These are phyloP conservation scores for Boletus vermiculosoides DNA, from an alignment of 768 basidiomycete genomes.

Conservation along the genomic window DNA sequence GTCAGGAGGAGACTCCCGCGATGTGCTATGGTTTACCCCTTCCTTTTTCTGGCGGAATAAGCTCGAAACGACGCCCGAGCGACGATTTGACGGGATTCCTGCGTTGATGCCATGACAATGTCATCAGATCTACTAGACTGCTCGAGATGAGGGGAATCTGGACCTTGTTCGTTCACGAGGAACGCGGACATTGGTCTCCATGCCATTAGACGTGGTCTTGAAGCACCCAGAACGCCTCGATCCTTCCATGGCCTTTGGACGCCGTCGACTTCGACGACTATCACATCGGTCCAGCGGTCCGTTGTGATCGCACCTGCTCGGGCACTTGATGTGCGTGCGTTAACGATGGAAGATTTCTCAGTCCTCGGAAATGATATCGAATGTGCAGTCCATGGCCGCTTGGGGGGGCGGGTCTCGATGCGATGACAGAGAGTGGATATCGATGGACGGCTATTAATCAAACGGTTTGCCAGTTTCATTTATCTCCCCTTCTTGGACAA, in stretches of 20 bases:
- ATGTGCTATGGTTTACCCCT: background rate
- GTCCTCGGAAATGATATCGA: slow-evolving; percentile 15
- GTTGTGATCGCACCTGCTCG: slow-evolving; percentile 13
- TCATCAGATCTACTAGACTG: slow-evolving; percentile 4
- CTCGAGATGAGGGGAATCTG: background rate
- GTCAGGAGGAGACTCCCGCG: background rate
- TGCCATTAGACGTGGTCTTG: background rate
- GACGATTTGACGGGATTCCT: background rate
- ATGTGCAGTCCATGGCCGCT: background rate
- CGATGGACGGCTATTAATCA: background rate
- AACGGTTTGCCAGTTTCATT: background rate
- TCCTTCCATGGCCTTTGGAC: slow-evolving; percentile 3
- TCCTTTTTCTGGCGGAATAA: background rate
- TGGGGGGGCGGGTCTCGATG: background rate
- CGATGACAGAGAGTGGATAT: background rate
- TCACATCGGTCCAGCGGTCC: background rate
- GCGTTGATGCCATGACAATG: background rate
- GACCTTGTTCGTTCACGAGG: slow-evolving; percentile 6
- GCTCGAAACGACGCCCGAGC: background rate
- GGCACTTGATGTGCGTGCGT: background rate
- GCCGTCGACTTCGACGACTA: slow-evolving; percentile 15
- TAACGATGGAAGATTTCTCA: background rate
- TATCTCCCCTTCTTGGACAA: background rate
- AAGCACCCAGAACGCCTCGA: background rate
- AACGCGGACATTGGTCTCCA: slow-evolving; percentile 14